phyloP scores from a whole-genome alignment of 2,329 filamentous ascomycete species.

The Fusarium secorum region DNA sequence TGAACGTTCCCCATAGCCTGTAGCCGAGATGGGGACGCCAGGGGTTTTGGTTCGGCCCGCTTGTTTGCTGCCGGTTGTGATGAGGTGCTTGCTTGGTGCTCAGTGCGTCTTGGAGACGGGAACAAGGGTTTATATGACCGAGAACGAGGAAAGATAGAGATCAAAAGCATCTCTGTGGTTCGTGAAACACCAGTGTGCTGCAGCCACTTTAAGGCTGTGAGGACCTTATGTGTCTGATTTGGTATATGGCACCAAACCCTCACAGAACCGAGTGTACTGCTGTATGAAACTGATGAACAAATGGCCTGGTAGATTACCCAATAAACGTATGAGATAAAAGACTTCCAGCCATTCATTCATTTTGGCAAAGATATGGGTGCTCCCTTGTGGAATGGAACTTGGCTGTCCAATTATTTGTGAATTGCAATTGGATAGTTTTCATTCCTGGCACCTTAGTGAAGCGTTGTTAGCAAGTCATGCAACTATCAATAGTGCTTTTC shows the following conservation, averaged over 20 bases:
- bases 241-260: not conserved
- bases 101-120: slow-evolving; percentile 15
- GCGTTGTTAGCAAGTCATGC: not conserved
- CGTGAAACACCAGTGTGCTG: not conserved
- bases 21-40: slow-evolving; percentile 15
- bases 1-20: slow-evolving; percentile 13
- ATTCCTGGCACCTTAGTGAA: slow-evolving; percentile 1
- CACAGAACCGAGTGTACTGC: not conserved
- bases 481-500: not conserved
- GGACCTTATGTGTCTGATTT: not conserved
- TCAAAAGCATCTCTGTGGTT: not conserved
- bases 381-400: slow-evolving; percentile 21
- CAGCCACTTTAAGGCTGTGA: not conserved
- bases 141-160: not conserved
- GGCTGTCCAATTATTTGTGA: slow-evolving; percentile 7
- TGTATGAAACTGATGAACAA: not conserved
- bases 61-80: slow-evolving; percentile 1
- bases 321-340: not conserved
- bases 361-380: not conserved
- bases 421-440: slow-evolving; percentile 4
- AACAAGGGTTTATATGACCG: not conserved
- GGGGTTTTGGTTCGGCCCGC: slow-evolving; percentile 22
- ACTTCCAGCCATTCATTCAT: not conserved
- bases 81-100: slow-evolving; percentile 24
- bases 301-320: not conserved